Conservation (phyloP, 192 early-diverging fungal species). For the Backusella macrospora region DNA sequence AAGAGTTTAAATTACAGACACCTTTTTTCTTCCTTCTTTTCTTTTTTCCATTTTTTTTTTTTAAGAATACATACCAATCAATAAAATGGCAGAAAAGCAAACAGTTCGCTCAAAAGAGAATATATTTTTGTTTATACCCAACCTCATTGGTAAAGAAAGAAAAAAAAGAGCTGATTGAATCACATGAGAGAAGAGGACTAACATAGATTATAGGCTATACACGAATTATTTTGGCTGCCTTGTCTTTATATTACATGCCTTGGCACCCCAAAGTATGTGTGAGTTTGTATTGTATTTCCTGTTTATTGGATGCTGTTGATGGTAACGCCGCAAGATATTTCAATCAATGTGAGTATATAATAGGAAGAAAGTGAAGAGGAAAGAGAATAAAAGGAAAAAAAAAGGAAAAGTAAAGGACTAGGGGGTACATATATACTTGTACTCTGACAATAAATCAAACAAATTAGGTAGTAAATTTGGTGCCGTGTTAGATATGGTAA, state of each 20-base stretch:
- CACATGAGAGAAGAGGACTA: neutral
- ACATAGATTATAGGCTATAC: conserved; percentile 65
- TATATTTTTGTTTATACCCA: conserved; percentile 79
- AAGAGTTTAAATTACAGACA: no score
- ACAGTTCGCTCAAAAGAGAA: conserved; percentile 41
- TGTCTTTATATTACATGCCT: conserved; percentile 80
- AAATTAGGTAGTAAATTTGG: conserved; percentile 83
- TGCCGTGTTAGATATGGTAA: conserved; percentile 99
- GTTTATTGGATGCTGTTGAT: conserved; percentile 92
- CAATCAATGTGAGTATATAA: conserved; percentile 73
- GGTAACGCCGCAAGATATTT: conserved; percentile 92
- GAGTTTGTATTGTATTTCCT: conserved; percentile 79
- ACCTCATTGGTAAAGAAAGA: conserved; percentile 68
- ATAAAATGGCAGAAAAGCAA: neutral
- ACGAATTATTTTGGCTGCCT: conserved; percentile 76
- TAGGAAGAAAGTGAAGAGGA: neutral
- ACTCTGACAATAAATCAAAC: neutral
- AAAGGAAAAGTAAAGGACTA: no score
- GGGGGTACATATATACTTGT: no score
- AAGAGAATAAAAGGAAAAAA: neutral
- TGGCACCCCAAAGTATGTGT: conserved; percentile 73
- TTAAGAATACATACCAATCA: neutral
- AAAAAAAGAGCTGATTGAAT: neutral
- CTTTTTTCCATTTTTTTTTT: neutral
- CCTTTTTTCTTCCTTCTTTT: no score